Percentiles rank a stretch among this genome's conserved stretches.
Evolutionary conservation across 1,284 basidiomycete species (phyloP).

Genomic region (Laetiporus sulphureus): DNA sequence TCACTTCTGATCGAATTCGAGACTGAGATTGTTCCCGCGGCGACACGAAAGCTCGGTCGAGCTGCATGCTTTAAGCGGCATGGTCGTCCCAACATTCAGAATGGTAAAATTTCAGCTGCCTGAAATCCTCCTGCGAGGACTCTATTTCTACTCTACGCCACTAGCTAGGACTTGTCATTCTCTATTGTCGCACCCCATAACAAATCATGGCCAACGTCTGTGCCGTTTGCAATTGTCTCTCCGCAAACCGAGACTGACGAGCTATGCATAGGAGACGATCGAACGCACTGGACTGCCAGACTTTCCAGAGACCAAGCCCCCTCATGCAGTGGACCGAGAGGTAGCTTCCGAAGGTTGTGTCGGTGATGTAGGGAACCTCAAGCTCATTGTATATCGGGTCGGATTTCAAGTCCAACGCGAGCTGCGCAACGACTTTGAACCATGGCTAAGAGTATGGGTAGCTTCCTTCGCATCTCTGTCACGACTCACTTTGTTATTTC

Average conservation of each 20-base stretch:
- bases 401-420: constrained; percentile 6
- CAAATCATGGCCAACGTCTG: not conserved
- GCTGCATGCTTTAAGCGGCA: too few species aligned
- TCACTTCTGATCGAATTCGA: too few species aligned
- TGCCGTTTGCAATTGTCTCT: not conserved
- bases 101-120: too few species aligned
- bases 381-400: constrained; percentile 2
- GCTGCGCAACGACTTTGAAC: constrained; percentile 5
- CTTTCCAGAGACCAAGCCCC: constrained; percentile 1
- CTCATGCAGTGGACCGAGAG: constrained; percentile 1
- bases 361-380: too few species aligned
- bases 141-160: too few species aligned
- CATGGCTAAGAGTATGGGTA: constrained; percentile 5
- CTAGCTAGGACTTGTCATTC: too few species aligned
- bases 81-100: too few species aligned
- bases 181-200: too few species aligned
- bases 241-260: not conserved
- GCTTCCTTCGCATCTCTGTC: not conserved
- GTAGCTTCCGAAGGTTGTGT: not conserved
- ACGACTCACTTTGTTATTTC: not conserved
- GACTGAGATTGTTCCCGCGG: too few species aligned
- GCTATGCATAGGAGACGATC: not conserved
- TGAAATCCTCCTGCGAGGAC: too few species aligned
- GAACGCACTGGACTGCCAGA: not conserved
- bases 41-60: too few species aligned